phyloP scores from a whole-genome alignment of 257 asterid species.

The Craterostigma plantagineum region DNA sequence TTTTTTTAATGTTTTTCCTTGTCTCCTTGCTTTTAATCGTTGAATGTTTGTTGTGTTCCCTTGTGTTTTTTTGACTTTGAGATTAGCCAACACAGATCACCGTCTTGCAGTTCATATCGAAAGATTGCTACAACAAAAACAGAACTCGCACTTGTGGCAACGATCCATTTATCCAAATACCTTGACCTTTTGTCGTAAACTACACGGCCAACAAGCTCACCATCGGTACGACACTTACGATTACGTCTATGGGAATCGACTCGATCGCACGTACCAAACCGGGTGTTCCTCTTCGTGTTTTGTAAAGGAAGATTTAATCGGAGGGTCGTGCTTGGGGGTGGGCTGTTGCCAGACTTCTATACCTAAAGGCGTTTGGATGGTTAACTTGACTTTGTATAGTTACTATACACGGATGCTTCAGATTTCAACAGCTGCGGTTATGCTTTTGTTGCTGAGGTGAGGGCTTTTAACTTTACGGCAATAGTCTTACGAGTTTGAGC shows the following conservation, averaged over 20 bases:
- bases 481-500: constrained; percentile 2
- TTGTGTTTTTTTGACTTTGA: too few species aligned
- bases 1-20: too few species aligned
- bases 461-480: constrained; percentile 5
- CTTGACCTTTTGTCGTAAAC: background rate
- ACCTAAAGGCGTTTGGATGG: constrained; percentile 2
- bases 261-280: background rate
- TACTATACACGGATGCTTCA: accelerated
- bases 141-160: accelerated
- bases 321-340: constrained; percentile 11
- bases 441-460: constrained; percentile 10
- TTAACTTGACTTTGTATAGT: background rate
- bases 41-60: too few species aligned
- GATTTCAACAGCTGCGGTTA: constrained; percentile 11
- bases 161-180: accelerated
- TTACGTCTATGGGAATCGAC: background rate
- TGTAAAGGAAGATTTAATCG: background rate
- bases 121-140: constrained; percentile 5
- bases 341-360: constrained; percentile 22
- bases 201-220: constrained; percentile 14
- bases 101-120: background rate
- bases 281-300: constrained; percentile 11
- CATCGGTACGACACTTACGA: too few species aligned
- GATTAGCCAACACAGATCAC: too few species aligned
- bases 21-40: too few species aligned